These are phyloP conservation scores for Psilocybe mexicana DNA, from an alignment of 1,284 basidiomycete species.

Conservation along the genomic window DNA sequence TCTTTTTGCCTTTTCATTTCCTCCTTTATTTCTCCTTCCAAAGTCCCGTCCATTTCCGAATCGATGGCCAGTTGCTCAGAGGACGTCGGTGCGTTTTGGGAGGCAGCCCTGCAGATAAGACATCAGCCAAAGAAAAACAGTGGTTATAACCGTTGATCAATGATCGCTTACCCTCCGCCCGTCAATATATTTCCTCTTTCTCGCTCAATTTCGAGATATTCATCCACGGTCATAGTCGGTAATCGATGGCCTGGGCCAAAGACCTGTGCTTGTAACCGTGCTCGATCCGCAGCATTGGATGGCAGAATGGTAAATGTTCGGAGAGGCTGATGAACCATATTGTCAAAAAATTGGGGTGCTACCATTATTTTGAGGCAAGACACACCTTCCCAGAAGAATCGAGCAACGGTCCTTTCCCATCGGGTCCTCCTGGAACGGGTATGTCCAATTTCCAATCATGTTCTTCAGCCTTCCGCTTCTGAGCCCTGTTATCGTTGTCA, in stretches of 20 bases:
- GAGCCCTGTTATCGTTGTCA: constrained; percentile 38
- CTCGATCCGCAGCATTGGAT: constrained; percentile 62
- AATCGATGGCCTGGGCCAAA: constrained; percentile 87
- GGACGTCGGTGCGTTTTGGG: constrained; percentile 66
- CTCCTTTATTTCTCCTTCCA: constrained; percentile 64
- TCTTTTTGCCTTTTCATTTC: constrained; percentile 83
- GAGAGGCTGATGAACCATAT: constrained; percentile 53
- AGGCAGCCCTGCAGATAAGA: constrained; percentile 55
- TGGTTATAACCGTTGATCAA: constrained; percentile 4
- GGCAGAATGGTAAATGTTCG: constrained; percentile 93
- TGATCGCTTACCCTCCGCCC: constrained; percentile 74
- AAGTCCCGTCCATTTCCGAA: constrained; percentile 83
- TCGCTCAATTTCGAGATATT: constrained; percentile 89
- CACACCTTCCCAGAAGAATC: constrained; percentile 75
- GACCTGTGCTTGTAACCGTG: constrained; percentile 75
- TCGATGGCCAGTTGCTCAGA: constrained; percentile 78
- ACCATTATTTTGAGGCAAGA: background rate
- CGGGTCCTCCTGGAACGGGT: constrained; percentile 36
- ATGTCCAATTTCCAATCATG: constrained; percentile 80
- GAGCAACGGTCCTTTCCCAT: constrained; percentile 67
- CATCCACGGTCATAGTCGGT: constrained; percentile 96
- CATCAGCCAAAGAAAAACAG: constrained; percentile 3
- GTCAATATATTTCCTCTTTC: constrained; percentile 85
- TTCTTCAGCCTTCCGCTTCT: constrained; percentile 43
- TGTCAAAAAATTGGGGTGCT: background rate